Conservation (phyloP, 2,329 filamentous ascomycete species). For the Fusarium torreyae region DNA sequence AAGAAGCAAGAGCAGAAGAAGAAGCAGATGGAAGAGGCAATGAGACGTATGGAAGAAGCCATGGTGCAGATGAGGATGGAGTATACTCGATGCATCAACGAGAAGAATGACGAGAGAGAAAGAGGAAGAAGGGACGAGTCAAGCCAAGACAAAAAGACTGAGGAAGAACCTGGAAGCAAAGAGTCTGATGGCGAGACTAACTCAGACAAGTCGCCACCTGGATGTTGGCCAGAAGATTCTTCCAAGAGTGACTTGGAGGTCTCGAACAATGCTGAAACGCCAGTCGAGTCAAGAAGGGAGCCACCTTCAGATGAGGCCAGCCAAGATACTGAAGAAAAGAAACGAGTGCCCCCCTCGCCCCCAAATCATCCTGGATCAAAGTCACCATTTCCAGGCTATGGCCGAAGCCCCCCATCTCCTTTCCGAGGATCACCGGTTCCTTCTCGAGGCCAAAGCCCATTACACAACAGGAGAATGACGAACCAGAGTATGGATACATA, state of each 20-base stretch:
- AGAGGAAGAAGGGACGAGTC: constrained; percentile 21
- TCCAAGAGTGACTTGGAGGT: constrained; percentile 36
- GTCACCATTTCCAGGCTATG: constrained; percentile 1
- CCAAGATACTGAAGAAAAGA: constrained; percentile 28
- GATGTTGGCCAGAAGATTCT: constrained; percentile 44
- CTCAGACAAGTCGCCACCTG: constrained; percentile 29
- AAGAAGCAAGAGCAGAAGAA: constrained; percentile 48
- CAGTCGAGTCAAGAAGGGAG: constrained; percentile 16
- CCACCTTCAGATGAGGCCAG: constrained; percentile 14
- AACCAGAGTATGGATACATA: constrained; percentile 32
- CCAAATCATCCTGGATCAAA: background rate
- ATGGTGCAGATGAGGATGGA: constrained; percentile 48
- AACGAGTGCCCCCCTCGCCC: background rate
- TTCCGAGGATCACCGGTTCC: constrained; percentile 14
- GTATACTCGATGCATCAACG: constrained; percentile 35
- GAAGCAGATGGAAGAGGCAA: constrained; percentile 47
- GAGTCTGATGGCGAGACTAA: constrained; percentile 21
- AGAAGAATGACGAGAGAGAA: constrained; percentile 33
- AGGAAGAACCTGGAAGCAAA: constrained; percentile 26
- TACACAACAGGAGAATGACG: constrained; percentile 24
- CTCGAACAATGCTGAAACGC: constrained; percentile 12
- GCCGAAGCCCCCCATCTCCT: background rate
- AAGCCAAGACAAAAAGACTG: constrained; percentile 4
- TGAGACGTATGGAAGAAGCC: constrained; percentile 46
- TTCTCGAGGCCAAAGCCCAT: constrained; percentile 9